These are phyloP conservation scores for Pseudozyma thailandica DNA, from an alignment of 1,284 basidiomycete genomes.

Conservation along the genomic window DNA sequence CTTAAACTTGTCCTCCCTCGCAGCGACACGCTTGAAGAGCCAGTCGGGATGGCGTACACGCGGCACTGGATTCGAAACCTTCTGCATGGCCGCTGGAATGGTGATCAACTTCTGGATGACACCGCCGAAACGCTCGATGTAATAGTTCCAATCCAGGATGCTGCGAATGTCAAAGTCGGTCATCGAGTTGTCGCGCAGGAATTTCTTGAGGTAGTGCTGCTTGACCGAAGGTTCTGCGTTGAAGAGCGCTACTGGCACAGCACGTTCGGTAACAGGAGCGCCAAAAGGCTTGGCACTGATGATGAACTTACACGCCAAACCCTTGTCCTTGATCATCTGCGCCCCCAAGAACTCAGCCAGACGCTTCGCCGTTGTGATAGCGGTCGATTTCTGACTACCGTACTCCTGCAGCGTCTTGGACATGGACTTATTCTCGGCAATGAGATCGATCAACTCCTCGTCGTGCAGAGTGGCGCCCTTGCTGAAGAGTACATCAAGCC, in stretches of 20 bases:
- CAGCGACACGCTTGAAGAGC: conserved; percentile 89
- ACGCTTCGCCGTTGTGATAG: conserved; percentile 93
- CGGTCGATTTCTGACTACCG: conserved; percentile 94
- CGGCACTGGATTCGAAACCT: conserved; percentile 94
- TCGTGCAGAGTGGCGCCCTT: conserved; percentile 85
- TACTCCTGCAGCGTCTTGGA: conserved; percentile 96
- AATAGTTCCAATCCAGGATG: conserved; percentile 98
- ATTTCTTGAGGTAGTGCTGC: conserved; percentile 89
- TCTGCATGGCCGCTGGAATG: conserved; percentile 98
- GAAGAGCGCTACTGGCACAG: conserved; percentile 98
- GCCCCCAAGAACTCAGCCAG: conserved; percentile 97
- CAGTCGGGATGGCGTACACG: conserved; percentile 97
- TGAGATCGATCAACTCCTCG: conserved; percentile 94
- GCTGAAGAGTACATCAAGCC: conserved; percentile 94
- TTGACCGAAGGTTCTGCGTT: conserved; percentile 92
- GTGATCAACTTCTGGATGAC: conserved; percentile 99
- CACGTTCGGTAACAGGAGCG: conserved; percentile 95
- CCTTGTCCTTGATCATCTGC: conserved; percentile 99
- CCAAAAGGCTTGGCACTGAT: conserved; percentile 93
- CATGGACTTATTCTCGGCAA: conserved; percentile 99
- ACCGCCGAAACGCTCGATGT: conserved; percentile 95
- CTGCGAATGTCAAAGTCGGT: conserved; percentile 89
- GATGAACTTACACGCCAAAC: conserved; percentile 98
- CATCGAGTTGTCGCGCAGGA: conserved; percentile 92
- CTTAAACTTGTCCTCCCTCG: conserved; percentile 93